These are phyloP conservation scores for Saxophila tyrrhenica DNA, from an alignment of 495 filamentous ascomycete species.

Conservation along the genomic window DNA sequence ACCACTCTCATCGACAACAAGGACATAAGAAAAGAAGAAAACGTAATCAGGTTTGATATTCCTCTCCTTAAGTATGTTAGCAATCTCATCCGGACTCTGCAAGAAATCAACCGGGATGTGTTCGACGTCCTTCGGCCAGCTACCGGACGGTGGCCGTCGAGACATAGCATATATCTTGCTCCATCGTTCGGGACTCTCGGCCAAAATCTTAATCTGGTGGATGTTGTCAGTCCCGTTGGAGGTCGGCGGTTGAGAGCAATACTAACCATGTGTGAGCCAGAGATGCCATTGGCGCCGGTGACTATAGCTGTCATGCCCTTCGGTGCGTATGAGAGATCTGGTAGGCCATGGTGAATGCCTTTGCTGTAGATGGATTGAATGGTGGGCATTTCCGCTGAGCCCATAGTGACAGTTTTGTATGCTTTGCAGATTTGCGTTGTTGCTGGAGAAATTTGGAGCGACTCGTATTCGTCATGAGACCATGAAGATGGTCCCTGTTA, in stretches of 20 bases:
- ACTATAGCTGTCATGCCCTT: conserved; percentile 39
- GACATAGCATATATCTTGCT: conserved; percentile 40
- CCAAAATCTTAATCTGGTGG: conserved; percentile 25
- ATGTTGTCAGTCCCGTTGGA: not conserved
- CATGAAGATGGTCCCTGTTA: too few relatives aligned
- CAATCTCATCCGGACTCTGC: conserved; percentile 29
- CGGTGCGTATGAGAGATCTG: conserved; percentile 30
- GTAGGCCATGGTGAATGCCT: conserved; percentile 38
- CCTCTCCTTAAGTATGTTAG: conserved; percentile 26
- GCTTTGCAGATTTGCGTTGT: too few relatives aligned
- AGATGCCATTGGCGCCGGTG: conserved; percentile 43
- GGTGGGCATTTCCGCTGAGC: not conserved
- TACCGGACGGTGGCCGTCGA: conserved; percentile 31
- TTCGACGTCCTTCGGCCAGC: conserved; percentile 29
- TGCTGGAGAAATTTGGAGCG: too few relatives aligned
- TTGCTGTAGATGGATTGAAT: conserved; percentile 25
- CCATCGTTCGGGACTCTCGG: conserved; percentile 35
- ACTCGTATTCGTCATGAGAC: too few relatives aligned
- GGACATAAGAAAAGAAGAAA: conserved; percentile 45
- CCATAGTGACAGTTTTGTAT: too few relatives aligned
- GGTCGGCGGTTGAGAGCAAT: not conserved
- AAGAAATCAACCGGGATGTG: conserved; percentile 40
- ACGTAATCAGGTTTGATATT: conserved; percentile 35
- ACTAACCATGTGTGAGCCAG: conserved; percentile 37
- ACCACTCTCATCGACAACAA: conserved; percentile 22